These are phyloP conservation scores for Candida tetrigidarum DNA, from an alignment of 1,139 yeast genomes.

Conservation along the genomic window DNA sequence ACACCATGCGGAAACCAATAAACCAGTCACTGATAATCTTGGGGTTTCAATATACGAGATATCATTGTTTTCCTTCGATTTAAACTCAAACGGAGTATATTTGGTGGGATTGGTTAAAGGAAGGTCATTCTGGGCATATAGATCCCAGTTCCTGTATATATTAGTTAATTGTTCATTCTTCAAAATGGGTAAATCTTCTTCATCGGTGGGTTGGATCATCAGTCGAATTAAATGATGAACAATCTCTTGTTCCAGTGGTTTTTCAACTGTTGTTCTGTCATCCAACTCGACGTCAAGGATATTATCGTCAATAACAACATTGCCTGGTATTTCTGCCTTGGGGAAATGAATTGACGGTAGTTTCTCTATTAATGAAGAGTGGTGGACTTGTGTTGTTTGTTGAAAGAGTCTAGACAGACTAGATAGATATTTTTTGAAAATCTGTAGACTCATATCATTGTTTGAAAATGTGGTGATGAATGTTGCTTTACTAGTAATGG, in stretches of 20 bases:
- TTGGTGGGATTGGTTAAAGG: slow-evolving; percentile 15
- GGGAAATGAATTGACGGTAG: no score
- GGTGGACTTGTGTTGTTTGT: no score
- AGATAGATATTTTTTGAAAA: not conserved
- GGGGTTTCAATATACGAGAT: slow-evolving; percentile 32
- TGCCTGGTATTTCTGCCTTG: no score
- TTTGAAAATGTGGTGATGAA: not conserved
- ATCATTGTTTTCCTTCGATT: slow-evolving; percentile 28
- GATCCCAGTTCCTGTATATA: slow-evolving; percentile 18
- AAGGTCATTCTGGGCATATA: slow-evolving; percentile 10
- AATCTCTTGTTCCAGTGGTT: not conserved
- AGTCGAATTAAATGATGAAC: not conserved
- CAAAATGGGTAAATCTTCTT: not conserved
- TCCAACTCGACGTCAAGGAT: not conserved
- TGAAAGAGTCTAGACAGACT: not conserved
- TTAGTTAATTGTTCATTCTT: slow-evolving; percentile 2
- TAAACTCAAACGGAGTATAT: slow-evolving; percentile 29
- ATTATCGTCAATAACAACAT: no score
- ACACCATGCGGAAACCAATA: slow-evolving; percentile 56
- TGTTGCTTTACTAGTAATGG: not conserved
- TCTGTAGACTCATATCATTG: not conserved
- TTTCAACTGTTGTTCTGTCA: not conserved
- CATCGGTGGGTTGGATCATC: not conserved
- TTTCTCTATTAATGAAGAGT: no score
- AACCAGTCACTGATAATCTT: slow-evolving; percentile 49